Evolutionary conservation across 148 eudicot species (phyloP).

Genomic region (Dysphania ambrosioides): DNA sequence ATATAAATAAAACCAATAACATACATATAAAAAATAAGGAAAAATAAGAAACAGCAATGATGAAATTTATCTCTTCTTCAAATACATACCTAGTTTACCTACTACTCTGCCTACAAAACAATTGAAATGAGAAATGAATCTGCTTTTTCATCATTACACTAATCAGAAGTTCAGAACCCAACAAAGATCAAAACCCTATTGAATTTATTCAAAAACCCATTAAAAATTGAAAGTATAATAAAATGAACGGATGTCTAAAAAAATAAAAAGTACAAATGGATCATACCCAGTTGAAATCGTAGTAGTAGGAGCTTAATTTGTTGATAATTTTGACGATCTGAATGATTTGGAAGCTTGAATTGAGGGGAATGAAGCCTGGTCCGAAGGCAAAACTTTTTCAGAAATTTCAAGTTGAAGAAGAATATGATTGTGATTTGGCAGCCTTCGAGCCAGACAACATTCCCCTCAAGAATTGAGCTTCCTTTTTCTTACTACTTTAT

Average conservation of each 20-base stretch:
- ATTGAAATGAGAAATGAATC: background rate
- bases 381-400: slow-evolving; percentile 22
- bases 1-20: background rate
- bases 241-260: background rate
- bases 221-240: background rate
- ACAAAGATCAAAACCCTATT: slow-evolving; percentile 17
- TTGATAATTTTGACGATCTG: slow-evolving; percentile 3
- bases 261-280: background rate
- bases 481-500: background rate
- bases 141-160: slow-evolving; percentile 31
- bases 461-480: slow-evolving; percentile 47
- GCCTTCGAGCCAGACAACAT: slow-evolving; percentile 53
- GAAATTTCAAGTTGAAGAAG: background rate
- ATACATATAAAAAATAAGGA: background rate
- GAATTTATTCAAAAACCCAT: background rate
- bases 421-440: background rate
- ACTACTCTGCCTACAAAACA: slow-evolving; percentile 8
- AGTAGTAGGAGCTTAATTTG: background rate
- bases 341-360: slow-evolving; percentile 27
- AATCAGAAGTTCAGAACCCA: slow-evolving; percentile 33
- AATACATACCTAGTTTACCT: slow-evolving; percentile 5
- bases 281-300: slow-evolving; percentile 21
- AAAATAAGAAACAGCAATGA: slow-evolving; percentile 1
- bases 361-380: slow-evolving; percentile 52
- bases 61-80: background rate